These are phyloP conservation scores for Paraglomus occultum DNA, from an alignment of 192 early-diverging fungal genomes.

Conservation along the genomic window DNA sequence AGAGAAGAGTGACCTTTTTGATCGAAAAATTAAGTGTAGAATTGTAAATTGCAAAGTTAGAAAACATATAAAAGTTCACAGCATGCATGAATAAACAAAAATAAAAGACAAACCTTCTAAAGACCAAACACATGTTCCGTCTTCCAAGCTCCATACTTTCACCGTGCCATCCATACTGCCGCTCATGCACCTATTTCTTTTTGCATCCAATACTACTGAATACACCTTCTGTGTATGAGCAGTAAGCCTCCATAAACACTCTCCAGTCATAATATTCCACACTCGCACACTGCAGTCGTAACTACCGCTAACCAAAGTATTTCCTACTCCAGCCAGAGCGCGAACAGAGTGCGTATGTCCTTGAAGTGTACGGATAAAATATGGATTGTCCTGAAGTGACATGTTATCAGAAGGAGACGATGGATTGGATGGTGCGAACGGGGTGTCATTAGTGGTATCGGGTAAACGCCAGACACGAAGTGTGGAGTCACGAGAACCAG, in stretches of 20 bases:
- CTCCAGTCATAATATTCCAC: conserved; percentile 83
- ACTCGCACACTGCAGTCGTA: conserved; percentile 91
- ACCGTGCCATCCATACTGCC: conserved; percentile 95
- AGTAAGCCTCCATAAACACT: conserved; percentile 61
- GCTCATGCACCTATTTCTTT: conserved; percentile 81
- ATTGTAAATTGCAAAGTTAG: not conserved
- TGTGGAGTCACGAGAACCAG: conserved; percentile 93
- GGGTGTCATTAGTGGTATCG: conserved; percentile 53
- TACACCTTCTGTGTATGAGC: conserved; percentile 97
- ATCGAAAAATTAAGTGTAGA: not conserved
- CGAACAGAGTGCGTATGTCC: conserved; percentile 93
- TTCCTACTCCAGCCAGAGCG: conserved; percentile 87
- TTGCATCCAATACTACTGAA: conserved; percentile 84
- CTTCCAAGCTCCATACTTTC: conserved; percentile 87
- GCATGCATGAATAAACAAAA: conserved; percentile 41
- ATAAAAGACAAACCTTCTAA: conserved; percentile 81
- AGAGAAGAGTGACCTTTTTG: conserved; percentile 83
- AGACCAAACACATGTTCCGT: conserved; percentile 73
- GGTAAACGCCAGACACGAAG: conserved; percentile 93
- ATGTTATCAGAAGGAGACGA: conserved; percentile 27
- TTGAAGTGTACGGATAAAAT: conserved; percentile 73
- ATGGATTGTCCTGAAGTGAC: conserved; percentile 61
- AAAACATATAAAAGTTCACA: not conserved
- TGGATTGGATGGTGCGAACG: conserved; percentile 36
- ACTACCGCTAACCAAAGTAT: conserved; percentile 83